Conservation (phyloP, 495 filamentous ascomycete genomes). For the Sordaria brevicollis region DNA sequence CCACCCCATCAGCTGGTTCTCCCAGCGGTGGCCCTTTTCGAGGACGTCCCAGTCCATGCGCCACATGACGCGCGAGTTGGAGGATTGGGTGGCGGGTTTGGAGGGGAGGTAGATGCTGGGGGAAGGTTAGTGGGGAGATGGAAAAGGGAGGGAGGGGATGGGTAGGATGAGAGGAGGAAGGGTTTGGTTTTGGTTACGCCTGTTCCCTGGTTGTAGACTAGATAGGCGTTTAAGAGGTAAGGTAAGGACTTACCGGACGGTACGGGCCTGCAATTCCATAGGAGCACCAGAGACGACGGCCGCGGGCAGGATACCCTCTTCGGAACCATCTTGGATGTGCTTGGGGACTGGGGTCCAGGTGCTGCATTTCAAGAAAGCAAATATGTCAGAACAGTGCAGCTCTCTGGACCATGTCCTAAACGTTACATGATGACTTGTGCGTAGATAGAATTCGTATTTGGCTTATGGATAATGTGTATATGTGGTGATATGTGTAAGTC, state of each 20-base stretch:
- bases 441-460: neutral
- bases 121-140: neutral
- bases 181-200: too few species aligned
- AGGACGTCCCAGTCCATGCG: conserved; percentile 98
- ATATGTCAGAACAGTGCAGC: neutral
- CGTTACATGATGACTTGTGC: neutral
- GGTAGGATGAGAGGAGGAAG: neutral
- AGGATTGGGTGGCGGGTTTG: conserved; percentile 92
- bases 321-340: conserved; percentile 81
- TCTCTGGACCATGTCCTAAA: neutral
- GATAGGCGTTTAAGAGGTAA: neutral
- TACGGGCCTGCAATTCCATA: conserved; percentile 82
- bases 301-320: conserved; percentile 66
- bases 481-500: neutral
- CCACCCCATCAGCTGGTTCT: conserved; percentile 98
- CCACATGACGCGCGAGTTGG: conserved; percentile 76
- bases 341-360: conserved; percentile 83
- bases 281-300: conserved; percentile 88
- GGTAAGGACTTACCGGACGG: conserved; percentile 77
- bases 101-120: conserved; percentile 76
- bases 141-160: neutral
- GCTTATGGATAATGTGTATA: neutral
- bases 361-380: conserved; percentile 29
- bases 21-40: conserved; percentile 81
- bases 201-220: too few species aligned